Percentiles rank a stretch among this genome's conserved stretches.
Evolutionary conservation across 139 green algal genomes (phyloP).

Genomic region (Chlorella sp.): DNA sequence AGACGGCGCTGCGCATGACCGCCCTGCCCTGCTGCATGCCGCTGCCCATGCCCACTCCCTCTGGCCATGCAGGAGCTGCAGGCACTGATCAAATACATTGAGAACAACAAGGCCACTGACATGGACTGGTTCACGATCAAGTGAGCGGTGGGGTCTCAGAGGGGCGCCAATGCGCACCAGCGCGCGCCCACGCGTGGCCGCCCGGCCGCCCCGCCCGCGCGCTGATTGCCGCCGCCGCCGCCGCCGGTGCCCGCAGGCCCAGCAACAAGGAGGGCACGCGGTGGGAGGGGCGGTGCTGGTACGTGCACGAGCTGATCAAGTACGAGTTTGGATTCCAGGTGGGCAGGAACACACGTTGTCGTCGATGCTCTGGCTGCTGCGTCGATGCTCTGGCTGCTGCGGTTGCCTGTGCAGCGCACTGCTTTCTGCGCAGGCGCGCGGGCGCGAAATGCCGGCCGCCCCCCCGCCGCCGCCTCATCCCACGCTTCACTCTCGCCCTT

Average conservation of each 20-base stretch:
- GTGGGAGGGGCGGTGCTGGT: slow-evolving; percentile 74
- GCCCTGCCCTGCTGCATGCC: not conserved
- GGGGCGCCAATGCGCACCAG: too few species aligned
- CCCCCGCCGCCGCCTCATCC: too few species aligned
- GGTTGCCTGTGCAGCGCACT: too few species aligned
- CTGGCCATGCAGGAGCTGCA: slow-evolving; percentile 73
- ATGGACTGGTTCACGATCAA: slow-evolving; percentile 96
- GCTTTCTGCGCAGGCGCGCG: too few species aligned
- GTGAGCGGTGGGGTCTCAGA: too few species aligned
- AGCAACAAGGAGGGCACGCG: slow-evolving; percentile 78
- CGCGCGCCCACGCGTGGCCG: too few species aligned
- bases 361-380: not conserved
- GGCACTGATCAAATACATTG: slow-evolving; percentile 94
- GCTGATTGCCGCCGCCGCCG: too few species aligned
- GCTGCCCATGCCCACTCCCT: not conserved
- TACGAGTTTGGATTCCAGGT: slow-evolving; percentile 96
- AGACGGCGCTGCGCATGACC: not conserved
- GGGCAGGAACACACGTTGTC: not conserved
- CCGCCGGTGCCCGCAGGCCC: too few species aligned
- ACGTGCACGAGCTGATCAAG: slow-evolving; percentile 92
- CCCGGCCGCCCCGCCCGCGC: too few species aligned
- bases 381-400: too few species aligned
- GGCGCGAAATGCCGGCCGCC: too few species aligned
- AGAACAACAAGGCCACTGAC: slow-evolving; percentile 94
- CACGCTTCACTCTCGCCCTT: too few species aligned